These are phyloP conservation scores for Fagus crenata DNA, from an alignment of 306 rosid genomes.

Conservation along the genomic window DNA sequence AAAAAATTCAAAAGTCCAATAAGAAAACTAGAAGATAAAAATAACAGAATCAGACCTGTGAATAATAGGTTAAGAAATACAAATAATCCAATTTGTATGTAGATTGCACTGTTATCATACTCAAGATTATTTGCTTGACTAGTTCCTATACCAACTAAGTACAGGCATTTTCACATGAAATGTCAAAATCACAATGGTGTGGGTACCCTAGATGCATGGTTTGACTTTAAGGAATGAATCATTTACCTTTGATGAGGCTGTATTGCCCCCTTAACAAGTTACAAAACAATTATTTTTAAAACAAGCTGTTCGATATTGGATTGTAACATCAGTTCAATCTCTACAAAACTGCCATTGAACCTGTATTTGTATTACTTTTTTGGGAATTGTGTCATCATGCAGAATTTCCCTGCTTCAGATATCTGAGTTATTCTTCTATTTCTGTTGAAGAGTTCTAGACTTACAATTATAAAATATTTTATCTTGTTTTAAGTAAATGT, in stretches of 20 bases:
- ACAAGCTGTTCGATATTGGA: not conserved
- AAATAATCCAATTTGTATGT: not conserved
- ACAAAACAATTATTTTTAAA: not conserved
- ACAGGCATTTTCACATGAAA: not conserved
- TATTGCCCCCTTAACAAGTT: not conserved
- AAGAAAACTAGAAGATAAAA: not conserved
- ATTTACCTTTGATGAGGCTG: not conserved
- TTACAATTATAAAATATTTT: not conserved
- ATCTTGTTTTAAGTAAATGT: not conserved
- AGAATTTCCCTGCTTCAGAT: not conserved
- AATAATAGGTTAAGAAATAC: not conserved
- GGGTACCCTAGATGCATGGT: not conserved
- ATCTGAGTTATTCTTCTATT: constrained; percentile 1
- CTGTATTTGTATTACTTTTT: constrained; percentile 4
- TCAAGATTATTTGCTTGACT: not conserved
- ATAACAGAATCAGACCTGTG: too few species aligned
- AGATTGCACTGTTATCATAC: not conserved
- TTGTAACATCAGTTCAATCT: not conserved
- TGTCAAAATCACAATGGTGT: not conserved
- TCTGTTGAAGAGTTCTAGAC: not conserved
- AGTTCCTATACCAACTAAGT: not conserved
- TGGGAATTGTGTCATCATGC: not conserved
- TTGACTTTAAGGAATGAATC: not conserved
- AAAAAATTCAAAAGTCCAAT: not conserved
- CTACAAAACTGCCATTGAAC: not conserved